These are phyloP conservation scores for Solanum pinnatisectum DNA, from an alignment of 257 asterid species.

Conservation along the genomic window DNA sequence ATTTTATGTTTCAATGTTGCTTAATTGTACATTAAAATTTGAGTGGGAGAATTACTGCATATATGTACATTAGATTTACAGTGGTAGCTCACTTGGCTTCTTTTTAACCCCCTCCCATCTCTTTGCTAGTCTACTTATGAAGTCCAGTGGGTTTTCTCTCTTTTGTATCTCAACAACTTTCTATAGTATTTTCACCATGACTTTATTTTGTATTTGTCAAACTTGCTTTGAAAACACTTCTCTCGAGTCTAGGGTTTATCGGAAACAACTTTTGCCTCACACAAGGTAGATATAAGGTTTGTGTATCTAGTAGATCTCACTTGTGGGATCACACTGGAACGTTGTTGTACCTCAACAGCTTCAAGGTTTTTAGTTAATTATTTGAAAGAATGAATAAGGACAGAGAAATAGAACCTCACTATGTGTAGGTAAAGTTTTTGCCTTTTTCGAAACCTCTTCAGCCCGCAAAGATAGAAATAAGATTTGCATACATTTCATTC, in stretches of 20 bases:
- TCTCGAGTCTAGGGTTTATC: neutral
- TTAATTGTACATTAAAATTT: neutral
- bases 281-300: neutral
- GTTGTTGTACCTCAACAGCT: neutral
- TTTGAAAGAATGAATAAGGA: neutral
- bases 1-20: neutral
- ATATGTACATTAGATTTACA: neutral
- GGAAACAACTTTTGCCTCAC: neutral
- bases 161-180: neutral
- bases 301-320: neutral
- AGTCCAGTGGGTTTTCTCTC: neutral
- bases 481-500: neutral
- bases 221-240: neutral
- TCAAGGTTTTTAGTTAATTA: neutral
- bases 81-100: neutral
- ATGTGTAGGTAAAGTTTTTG: neutral
- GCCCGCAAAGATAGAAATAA: neutral
- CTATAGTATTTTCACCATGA: neutral
- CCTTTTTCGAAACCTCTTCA: neutral
- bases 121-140: neutral
- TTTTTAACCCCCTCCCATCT: fast-evolving
- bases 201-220: neutral
- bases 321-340: neutral
- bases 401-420: neutral
- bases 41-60: neutral